A percentile compares a stretch with the other conserved stretches of the same genome.
phyloP scores from a whole-genome alignment of 1,139 yeast species.

The Debaryomycetaceae sp. region DNA sequence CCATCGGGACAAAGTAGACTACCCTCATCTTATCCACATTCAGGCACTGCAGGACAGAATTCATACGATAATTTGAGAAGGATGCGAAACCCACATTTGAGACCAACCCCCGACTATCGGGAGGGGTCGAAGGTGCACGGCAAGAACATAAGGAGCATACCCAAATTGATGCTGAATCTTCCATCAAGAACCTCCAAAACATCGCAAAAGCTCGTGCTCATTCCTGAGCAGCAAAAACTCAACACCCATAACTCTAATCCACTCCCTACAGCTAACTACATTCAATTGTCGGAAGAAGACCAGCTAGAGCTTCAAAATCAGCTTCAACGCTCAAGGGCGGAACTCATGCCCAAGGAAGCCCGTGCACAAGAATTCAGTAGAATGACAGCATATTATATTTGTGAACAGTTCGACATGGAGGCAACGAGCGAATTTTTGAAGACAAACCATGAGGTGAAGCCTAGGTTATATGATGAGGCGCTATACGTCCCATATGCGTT shows the following conservation, averaged over 20 bases:
- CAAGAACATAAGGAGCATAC: conserved; percentile 38
- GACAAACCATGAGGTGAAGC: conserved; percentile 74
- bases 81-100: conserved; percentile 3
- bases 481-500: conserved; percentile 84
- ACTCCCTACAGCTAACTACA: conserved; percentile 3
- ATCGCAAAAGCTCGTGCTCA: conserved; percentile 79
- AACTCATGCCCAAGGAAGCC: conserved; percentile 62
- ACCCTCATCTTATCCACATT: not conserved
- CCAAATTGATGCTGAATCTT: conserved; percentile 61
- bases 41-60: not conserved
- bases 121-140: conserved; percentile 1
- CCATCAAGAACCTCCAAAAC: conserved; percentile 87
- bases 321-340: conserved; percentile 60
- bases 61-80: not conserved
- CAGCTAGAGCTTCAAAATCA: conserved; percentile 27
- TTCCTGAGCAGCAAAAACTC: conserved; percentile 58
- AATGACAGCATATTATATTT: conserved; percentile 85
- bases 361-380: conserved; percentile 71
- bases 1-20: conserved; percentile 71
- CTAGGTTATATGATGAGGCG: conserved; percentile 86
- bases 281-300: conserved; percentile 1
- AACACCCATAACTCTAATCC: conserved; percentile 3
- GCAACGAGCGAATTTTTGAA: conserved; percentile 62
- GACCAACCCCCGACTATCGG: conserved; percentile 8
- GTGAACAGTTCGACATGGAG: conserved; percentile 73